Base-by-base conservation (phyloP, 2,329 filamentous ascomycete species). In the Lizonia empirigonia region DNA sequence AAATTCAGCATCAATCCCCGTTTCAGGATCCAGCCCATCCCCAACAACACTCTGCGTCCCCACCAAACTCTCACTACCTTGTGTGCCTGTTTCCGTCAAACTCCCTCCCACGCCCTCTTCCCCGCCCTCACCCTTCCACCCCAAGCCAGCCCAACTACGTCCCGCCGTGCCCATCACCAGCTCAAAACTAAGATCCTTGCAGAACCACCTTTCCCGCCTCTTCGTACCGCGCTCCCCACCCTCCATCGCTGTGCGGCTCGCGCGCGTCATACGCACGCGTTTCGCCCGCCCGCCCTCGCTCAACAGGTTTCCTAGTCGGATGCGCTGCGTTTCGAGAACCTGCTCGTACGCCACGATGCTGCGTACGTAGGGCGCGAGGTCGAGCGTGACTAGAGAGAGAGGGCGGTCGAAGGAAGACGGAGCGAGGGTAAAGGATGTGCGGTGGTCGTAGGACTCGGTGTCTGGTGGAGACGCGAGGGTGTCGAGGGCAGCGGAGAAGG, bases 361-460 rank as follows among this genome's bases (percentile, higher is more conserved):
- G 9, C 95, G 88, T n/a, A 97, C 83, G 70, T 90, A 97, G 0
- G 95, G 94, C 0, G 91, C 92, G 2, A 97, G 78, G 57, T 99
- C 94, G 10, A 87, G 76, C 0, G 83, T 80, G 24, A 96, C 84
- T 16, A 86, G 77, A 0, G 73, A 70, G 62, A 88, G 76, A 0
- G 85, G 85, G 34, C 89, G 84, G 63, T 96, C 91, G 59, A 96
- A 91, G 0, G 88, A 85, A 0, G 90, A 92, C 0, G 88, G 80
- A 26, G 85, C 83, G 1, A 91, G 78, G 34, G 77, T 77, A 15
- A 67, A 71, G 1, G 73, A 67, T 23, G 65, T 60, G 16, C 56
- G 61, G 16, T 64, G 44, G n/a, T 64, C 59, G 12, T 65, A 57
- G 13, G 75, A n/a, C n/a, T n/a, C 64, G 7, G 64, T 55, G 29